These are phyloP conservation scores for Apiotrichum brassicae DNA, from an alignment of 1,284 basidiomycete genomes.

Conservation along the genomic window DNA sequence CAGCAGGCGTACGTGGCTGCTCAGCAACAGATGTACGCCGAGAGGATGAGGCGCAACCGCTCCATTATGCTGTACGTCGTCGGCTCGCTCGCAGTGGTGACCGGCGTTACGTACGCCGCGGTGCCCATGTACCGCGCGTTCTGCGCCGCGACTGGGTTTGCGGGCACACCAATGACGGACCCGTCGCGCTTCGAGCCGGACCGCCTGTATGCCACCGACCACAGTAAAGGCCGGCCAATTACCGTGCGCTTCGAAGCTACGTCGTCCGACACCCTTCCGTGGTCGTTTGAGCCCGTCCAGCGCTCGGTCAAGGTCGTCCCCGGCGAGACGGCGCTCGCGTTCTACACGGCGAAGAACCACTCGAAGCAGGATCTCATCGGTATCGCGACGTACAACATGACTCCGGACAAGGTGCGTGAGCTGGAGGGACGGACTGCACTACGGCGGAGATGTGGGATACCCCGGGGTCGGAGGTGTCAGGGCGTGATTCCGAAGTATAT, in stretches of 20 bases:
- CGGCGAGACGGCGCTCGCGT: slow-evolving; percentile 92
- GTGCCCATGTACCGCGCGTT: slow-evolving; percentile 97
- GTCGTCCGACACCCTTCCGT: slow-evolving; percentile 78
- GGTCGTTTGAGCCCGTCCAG: slow-evolving; percentile 88
- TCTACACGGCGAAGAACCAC: slow-evolving; percentile 89
- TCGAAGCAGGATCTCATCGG: slow-evolving; percentile 86
- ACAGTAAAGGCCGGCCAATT: slow-evolving; percentile 60
- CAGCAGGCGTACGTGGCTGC: not conserved
- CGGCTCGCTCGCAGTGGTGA: slow-evolving; percentile 61
- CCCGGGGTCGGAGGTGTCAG: too few relatives aligned
- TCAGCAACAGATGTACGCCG: slow-evolving; percentile 31
- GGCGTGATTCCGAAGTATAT: too few relatives aligned
- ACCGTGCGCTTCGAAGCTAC: slow-evolving; percentile 96
- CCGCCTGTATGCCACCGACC: slow-evolving; percentile 67
- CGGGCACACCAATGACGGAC: slow-evolving; percentile 86
- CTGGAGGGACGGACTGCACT: too few relatives aligned
- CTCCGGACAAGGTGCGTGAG: slow-evolving; percentile 44
- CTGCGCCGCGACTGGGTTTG: slow-evolving; percentile 95
- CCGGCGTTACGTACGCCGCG: slow-evolving; percentile 88
- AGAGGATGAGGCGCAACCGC: slow-evolving; percentile 29
- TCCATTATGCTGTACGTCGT: slow-evolving; percentile 35
- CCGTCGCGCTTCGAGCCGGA: slow-evolving; percentile 72
- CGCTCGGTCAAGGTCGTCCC: slow-evolving; percentile 84
- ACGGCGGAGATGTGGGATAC: too few relatives aligned
- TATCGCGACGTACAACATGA: slow-evolving; percentile 97